Evolutionary conservation across 208 protist species (phyloP).

Genomic region (Phytomonas sp.): DNA sequence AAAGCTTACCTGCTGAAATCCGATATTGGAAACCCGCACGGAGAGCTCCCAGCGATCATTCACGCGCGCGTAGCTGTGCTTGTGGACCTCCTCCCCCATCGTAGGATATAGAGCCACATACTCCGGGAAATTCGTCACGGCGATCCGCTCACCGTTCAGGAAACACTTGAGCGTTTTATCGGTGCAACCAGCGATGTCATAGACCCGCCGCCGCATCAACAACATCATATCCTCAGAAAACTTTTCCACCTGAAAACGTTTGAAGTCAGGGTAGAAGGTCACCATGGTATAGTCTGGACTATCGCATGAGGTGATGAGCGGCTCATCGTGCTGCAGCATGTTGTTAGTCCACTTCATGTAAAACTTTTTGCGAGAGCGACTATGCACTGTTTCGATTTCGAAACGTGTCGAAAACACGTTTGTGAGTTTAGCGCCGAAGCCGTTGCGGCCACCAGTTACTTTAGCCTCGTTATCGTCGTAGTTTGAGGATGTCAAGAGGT

Average conservation of each 20-base stretch:
- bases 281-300: conserved; percentile 96
- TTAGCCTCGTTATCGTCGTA: conserved; percentile 98
- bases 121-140: conserved; percentile 94
- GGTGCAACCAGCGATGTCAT: conserved; percentile 98
- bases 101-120: conserved; percentile 96
- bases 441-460: conserved; percentile 93
- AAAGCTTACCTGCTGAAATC: conserved; percentile 98
- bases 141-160: conserved; percentile 93
- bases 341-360: conserved; percentile 96
- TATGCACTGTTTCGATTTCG: conserved; percentile 96
- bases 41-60: conserved; percentile 98
- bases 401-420: conserved; percentile 99
- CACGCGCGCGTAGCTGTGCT: conserved; percentile 67
- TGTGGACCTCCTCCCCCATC: conserved; percentile 77
- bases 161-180: conserved; percentile 91
- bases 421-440: conserved; percentile 99
- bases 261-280: conserved; percentile 98
- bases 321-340: conserved; percentile 92
- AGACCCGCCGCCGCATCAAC: conserved; percentile 96
- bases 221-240: conserved; percentile 96
- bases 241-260: conserved; percentile 92
- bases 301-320: conserved; percentile 79
- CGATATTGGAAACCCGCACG: conserved; percentile 89
- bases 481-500: conserved; percentile 98
- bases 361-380: conserved; percentile 86